Evolutionary conservation across 2,329 filamentous ascomycete species (phyloP).

Genomic region (Hypoxylon sp.): DNA sequence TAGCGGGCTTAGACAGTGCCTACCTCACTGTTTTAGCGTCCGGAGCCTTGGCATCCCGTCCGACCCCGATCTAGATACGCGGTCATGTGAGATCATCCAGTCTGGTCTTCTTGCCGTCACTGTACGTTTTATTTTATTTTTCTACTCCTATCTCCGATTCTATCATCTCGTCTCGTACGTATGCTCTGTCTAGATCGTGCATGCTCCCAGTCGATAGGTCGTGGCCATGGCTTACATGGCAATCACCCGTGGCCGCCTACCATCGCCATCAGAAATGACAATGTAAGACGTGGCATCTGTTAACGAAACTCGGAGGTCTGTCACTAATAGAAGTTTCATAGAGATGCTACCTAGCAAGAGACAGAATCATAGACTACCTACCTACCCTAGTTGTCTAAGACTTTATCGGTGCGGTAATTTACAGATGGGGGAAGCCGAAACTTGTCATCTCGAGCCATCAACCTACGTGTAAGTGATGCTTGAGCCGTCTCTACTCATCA

Average conservation of each 20-base stretch:
- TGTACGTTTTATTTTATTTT: not conserved
- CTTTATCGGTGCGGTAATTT: not conserved
- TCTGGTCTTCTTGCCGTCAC: conserved; percentile 3
- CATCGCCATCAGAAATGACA: conserved; percentile 2
- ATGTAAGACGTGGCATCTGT: not conserved
- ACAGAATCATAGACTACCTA: not conserved
- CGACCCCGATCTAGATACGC: conserved; percentile 7
- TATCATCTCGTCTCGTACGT: not conserved
- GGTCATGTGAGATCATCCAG: conserved; percentile 26
- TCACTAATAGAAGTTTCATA: not conserved
- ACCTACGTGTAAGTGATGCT: too few relatives aligned
- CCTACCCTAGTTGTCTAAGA: not conserved
- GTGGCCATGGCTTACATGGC: not conserved
- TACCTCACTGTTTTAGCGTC: conserved; percentile 1
- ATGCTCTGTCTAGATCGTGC: not conserved
- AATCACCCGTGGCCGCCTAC: conserved; percentile 7
- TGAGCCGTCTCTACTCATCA: too few relatives aligned
- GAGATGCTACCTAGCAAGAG: not conserved
- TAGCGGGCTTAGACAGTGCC: not conserved
- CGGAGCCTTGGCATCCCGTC: conserved; percentile 26
- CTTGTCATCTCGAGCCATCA: not conserved
- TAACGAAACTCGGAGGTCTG: not conserved
- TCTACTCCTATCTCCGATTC: too few relatives aligned
- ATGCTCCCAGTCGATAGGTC: not conserved
- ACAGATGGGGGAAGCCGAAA: not conserved